A percentile compares a stretch with the other conserved stretches of the same genome.
Evolutionary conservation across 2,329 filamentous ascomycete species (phyloP).

Genomic region (Botryotinia globosa): DNA sequence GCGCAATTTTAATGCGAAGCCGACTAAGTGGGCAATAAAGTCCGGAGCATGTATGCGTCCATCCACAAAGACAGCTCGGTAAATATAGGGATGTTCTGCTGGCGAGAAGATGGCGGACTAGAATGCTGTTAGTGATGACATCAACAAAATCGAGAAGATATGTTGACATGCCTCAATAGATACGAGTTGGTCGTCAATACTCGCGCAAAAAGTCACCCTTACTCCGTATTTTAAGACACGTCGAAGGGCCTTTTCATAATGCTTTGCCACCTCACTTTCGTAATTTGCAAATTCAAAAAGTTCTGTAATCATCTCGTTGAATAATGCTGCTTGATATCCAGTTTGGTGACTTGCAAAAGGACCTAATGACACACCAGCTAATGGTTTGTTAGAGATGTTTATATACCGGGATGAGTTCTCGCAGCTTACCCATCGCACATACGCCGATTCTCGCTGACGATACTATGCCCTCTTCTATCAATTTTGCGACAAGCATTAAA

Average conservation of each 20-base stretch:
- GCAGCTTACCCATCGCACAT: conserved; percentile 64
- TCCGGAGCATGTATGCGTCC: conserved; percentile 87
- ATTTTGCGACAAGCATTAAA: conserved; percentile 86
- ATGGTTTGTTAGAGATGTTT: conserved; percentile 29
- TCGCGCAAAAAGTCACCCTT: conserved; percentile 83
- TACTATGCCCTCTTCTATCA: conserved; percentile 86
- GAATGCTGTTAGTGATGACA: conserved; percentile 29
- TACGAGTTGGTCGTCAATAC: conserved; percentile 95
- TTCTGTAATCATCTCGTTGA: conserved; percentile 89
- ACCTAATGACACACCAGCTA: conserved; percentile 89
- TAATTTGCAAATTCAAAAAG: conserved; percentile 90
- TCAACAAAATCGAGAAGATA: neutral
- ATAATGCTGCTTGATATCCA: conserved; percentile 46
- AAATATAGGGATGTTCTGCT: conserved; percentile 87
- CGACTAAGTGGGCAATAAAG: conserved; percentile 89
- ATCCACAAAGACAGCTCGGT: conserved; percentile 93
- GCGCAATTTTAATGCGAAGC: conserved; percentile 88
- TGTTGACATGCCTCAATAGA: conserved; percentile 70
- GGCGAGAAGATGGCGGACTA: conserved; percentile 82
- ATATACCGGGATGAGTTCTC: neutral
- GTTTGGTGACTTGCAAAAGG: conserved; percentile 61
- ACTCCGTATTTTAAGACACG: conserved; percentile 75
- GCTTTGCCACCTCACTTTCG: conserved; percentile 75
- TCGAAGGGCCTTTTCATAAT: conserved; percentile 74
- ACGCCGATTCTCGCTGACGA: conserved; percentile 75